Conservation (phyloP, 139 green algal genomes). For the Gonium pectorale region DNA sequence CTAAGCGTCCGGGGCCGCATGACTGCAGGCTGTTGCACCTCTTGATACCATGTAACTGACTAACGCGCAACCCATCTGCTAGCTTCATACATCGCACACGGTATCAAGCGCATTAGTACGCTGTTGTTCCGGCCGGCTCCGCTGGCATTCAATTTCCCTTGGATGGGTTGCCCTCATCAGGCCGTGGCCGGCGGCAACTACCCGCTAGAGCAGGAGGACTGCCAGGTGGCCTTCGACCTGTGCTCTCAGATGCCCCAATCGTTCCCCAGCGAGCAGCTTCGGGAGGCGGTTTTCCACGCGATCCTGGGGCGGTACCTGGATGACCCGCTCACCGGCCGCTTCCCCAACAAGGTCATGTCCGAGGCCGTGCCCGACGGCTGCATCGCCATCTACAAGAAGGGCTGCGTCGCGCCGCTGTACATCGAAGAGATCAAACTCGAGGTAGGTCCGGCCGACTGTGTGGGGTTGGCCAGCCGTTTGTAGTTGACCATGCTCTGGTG, state of each 20-base stretch:
- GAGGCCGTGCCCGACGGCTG: not conserved
- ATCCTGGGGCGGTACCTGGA: not conserved
- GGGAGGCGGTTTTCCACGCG: not conserved
- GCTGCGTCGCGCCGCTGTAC: not conserved
- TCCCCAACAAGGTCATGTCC: not conserved
- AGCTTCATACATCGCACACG: too few species aligned
- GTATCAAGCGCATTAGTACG: too few species aligned
- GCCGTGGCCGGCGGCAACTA: not conserved
- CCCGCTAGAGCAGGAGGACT: not conserved
- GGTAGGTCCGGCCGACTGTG: not conserved
- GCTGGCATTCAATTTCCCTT: too few species aligned
- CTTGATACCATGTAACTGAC: too few species aligned
- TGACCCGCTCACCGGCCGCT: not conserved
- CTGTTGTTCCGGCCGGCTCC: too few species aligned
- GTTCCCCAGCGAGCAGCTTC: not conserved
- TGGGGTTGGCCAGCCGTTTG: too few species aligned
- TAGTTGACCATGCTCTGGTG: too few species aligned
- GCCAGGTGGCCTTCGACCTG: not conserved
- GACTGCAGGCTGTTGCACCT: too few species aligned
- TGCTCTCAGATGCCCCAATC: not conserved
- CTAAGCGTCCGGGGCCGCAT: too few species aligned
- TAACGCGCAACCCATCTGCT: too few species aligned
- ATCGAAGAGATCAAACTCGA: not conserved
- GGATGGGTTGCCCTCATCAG: not conserved
- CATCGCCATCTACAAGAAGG: not conserved